Base-by-base conservation (phyloP, 257 asterid species). In the Linaria vulgaris region DNA sequence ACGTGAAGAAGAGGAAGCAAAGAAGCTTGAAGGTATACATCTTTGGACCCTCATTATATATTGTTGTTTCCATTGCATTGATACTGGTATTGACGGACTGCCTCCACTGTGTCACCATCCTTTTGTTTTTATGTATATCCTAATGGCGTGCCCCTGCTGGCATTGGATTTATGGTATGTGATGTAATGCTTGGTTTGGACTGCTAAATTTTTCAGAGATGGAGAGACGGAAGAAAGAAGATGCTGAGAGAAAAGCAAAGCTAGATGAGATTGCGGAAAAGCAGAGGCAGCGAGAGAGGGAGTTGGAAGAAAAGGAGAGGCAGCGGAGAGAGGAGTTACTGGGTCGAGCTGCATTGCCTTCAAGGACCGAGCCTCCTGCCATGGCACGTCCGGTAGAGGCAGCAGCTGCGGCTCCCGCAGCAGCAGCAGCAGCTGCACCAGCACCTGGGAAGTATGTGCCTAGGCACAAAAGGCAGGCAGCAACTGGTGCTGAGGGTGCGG, bases 1-100 rank as follows among this genome's bases (percentile, higher is more conserved):
- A 74, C 90, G 44, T 13, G 98, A 88, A 67, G 96, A 81, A 82
- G 98, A 88, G 80, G 96, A 84, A 72, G 94, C 89, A 30, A 77
- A 85, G 65, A 91, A 74, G 74, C 90, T 20, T 59, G 96, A 91
- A 91, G 98, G 98, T 91, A 81, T 49, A 4, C 48, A 13, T 24
- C 38, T 21, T 7, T 19, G 16, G n/a, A 12, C 19, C 34, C 34
- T 27, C 49, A 44, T 34, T 68, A 52, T 50, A 39, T 16, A n/a
- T 12, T 57, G 6, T 4, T 12, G 41, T 1, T 63, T 37, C 1
- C 15, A 6, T 23, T 46, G 41, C 17, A 38, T 22, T 9, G 17
- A 30, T 56, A 38, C 47, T 25, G n/a, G 0, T 24, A 24, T 7
- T 34, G 41, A 7, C 10, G 9, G n/a, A n/a, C n/a, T n/a, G n/a